A percentile compares a stretch with the other conserved stretches of the same genome.
Conservation (phyloP, 2,329 filamentous ascomycete species). For the Colletotrichum siamense region DNA sequence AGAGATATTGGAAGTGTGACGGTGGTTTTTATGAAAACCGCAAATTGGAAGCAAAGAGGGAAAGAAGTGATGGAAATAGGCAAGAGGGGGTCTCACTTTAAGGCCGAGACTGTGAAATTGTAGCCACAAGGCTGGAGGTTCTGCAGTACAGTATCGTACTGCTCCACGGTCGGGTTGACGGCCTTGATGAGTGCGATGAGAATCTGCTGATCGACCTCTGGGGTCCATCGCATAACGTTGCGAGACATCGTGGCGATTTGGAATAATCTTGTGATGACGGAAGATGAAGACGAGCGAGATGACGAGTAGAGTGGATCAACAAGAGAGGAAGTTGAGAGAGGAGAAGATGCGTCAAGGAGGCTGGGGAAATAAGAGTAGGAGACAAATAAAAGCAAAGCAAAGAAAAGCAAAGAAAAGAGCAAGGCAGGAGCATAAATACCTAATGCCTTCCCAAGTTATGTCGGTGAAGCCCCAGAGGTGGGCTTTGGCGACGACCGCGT, state of each 20-base stretch:
- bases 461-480: conserved; percentile 33
- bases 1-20: neutral
- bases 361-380: neutral
- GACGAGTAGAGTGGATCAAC: too few species aligned
- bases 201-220: conserved; percentile 48
- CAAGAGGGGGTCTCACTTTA: conserved; percentile 35
- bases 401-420: neutral
- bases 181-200: conserved; percentile 45
- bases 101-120: conserved; percentile 43
- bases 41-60: neutral
- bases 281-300: neutral
- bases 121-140: conserved; percentile 39
- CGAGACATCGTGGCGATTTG: conserved; percentile 16
- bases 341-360: neutral
- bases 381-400: neutral
- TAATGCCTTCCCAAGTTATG: conserved; percentile 49
- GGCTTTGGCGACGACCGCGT: conserved; percentile 37
- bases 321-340: neutral
- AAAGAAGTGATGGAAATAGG: neutral
- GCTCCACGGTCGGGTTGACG: conserved; percentile 34
- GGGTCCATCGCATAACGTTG: conserved; percentile 44
- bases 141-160: conserved; percentile 41
- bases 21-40: neutral
- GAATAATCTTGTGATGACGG: neutral
- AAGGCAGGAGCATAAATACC: conserved; percentile 33